Conservation (phyloP, 257 asterid species). For the Scutellaria baicalensis region DNA sequence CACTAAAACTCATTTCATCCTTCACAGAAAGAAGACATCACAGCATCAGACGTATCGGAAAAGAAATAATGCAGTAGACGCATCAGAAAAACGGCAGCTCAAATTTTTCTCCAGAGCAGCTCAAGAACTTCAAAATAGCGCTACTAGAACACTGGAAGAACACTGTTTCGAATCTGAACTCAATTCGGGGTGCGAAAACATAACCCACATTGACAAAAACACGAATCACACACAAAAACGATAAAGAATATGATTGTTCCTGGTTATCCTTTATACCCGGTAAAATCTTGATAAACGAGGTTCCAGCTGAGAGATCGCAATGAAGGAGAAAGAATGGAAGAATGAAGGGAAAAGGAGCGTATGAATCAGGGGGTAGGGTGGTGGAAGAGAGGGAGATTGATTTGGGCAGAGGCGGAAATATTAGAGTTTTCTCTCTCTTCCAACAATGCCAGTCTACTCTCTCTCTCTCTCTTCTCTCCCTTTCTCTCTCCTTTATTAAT, state of each 20-base stretch:
- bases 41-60: constrained; percentile 3
- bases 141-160: not conserved
- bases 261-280: constrained; percentile 9
- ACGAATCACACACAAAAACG: constrained; percentile 12
- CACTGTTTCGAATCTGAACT: not conserved
- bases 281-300: constrained; percentile 2
- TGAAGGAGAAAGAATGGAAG: constrained; percentile 17
- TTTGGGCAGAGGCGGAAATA: constrained; percentile 17
- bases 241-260: not conserved
- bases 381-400: constrained; percentile 22
- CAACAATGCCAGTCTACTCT: constrained; percentile 20
- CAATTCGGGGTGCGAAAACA: not conserved
- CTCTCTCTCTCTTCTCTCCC: constrained; percentile 22
- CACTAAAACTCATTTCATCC: not conserved
- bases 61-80: constrained; percentile 2
- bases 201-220: constrained; percentile 28
- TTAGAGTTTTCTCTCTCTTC: constrained; percentile 20
- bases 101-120: constrained; percentile 11
- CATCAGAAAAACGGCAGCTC: constrained; percentile 26
- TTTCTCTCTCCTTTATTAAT: constrained; percentile 17
- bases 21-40: not conserved
- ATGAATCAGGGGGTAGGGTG: constrained; percentile 17
- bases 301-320: constrained; percentile 28
- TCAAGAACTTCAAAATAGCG: constrained; percentile 3
- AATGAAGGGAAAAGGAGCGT: not conserved